Evolutionary conservation across 192 early-diverging fungal genomes (phyloP).

Genomic region (Rhizoclosmatium globosum): DNA sequence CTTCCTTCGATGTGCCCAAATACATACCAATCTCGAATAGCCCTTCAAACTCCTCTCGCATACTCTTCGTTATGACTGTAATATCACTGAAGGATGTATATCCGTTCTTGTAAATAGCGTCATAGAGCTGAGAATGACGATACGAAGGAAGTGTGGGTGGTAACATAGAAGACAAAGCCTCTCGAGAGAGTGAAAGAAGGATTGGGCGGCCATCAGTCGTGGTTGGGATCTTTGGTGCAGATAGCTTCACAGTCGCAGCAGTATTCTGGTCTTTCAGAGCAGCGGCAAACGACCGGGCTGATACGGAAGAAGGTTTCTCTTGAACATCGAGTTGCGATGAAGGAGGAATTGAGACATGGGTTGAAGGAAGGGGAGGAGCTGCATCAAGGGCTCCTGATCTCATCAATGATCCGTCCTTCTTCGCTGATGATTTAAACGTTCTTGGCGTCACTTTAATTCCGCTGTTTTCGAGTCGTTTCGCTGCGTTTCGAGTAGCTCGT

Average conservation of each 20-base stretch:
- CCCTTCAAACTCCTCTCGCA: slow-evolving; percentile 58
- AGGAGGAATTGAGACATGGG: neutral
- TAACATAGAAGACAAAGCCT: neutral
- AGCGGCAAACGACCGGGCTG: neutral
- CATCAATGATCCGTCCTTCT: neutral
- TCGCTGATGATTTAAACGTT: no score
- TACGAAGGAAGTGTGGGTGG: neutral
- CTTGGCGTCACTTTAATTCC: no score
- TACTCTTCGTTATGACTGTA: slow-evolving; percentile 60
- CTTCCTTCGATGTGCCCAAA: slow-evolving; percentile 37
- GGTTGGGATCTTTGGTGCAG: neutral
- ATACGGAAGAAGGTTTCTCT: neutral
- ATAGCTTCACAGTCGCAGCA: neutral
- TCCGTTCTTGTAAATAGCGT: slow-evolving; percentile 54
- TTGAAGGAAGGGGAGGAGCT: neutral
- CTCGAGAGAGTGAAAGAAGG: neutral
- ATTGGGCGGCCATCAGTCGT: neutral
- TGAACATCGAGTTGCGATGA: neutral
- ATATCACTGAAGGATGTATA: slow-evolving; percentile 72
- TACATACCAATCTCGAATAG: slow-evolving; percentile 67
- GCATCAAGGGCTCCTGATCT: neutral
- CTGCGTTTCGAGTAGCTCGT: no score
- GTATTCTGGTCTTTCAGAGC: neutral
- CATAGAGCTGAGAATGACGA: slow-evolving; percentile 34
- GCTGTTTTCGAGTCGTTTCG: no score